These are phyloP conservation scores for Botrytis sinoallii DNA, from an alignment of 2,329 filamentous ascomycete genomes.

Conservation along the genomic window DNA sequence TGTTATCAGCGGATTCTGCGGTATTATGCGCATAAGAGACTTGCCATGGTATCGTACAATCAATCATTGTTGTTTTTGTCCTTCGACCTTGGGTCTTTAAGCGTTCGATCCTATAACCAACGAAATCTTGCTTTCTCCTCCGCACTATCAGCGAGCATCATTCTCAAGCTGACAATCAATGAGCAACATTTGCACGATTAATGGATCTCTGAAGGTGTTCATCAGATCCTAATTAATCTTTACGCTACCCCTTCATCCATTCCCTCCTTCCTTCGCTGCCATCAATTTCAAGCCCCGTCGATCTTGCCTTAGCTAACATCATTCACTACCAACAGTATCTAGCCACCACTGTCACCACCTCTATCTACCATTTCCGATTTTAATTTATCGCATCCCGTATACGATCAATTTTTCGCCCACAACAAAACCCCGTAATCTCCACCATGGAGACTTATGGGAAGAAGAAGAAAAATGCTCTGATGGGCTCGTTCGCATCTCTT, in stretches of 20 bases:
- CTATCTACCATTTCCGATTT: neutral
- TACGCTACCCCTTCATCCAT: neutral
- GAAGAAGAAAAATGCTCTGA: constrained; percentile 28
- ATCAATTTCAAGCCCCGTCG: neutral
- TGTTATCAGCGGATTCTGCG: neutral
- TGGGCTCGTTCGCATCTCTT: constrained; percentile 24
- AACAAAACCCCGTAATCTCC: neutral
- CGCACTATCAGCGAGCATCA: neutral
- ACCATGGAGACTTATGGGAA: constrained; percentile 30
- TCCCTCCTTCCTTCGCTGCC: neutral
- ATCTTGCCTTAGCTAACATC: constrained; percentile 1
- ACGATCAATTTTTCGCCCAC: neutral
- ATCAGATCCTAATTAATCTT: neutral
- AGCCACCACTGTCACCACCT: neutral
- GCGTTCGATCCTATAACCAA: neutral
- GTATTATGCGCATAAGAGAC: neutral
- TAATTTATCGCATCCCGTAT: neutral
- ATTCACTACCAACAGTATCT: neutral
- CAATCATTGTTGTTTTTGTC: neutral
- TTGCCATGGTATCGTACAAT: neutral
- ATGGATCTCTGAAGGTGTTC: neutral
- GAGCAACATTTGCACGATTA: neutral
- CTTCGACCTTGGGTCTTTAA: neutral
- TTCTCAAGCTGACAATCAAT: neutral
- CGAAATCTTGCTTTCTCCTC: neutral